phyloP scores from a whole-genome alignment of 768 basidiomycete genomes.

The Russula virescens region DNA sequence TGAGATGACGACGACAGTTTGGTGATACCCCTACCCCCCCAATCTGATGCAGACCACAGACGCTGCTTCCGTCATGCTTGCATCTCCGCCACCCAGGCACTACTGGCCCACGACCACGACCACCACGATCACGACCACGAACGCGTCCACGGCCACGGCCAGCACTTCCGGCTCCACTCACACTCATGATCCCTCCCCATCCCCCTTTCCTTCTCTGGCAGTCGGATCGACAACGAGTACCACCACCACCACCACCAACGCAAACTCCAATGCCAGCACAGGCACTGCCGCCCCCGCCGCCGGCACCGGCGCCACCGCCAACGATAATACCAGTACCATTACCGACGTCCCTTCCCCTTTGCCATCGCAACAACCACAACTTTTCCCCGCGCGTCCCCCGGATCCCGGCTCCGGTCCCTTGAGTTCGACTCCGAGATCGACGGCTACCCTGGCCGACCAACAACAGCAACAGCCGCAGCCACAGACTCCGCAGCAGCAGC shows the following conservation, averaged over 20 bases:
- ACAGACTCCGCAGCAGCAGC: too few species aligned
- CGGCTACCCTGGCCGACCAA: too few species aligned
- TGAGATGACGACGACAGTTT: too few species aligned
- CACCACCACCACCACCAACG: background rate
- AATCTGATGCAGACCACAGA: background rate
- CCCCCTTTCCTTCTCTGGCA: background rate
- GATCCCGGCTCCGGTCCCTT: background rate
- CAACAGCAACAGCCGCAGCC: background rate
- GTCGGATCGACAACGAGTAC: background rate
- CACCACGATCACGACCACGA: background rate
- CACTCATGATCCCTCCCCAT: background rate
- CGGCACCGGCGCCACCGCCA: too few species aligned
- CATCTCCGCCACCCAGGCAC: background rate
- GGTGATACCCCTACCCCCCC: too few species aligned
- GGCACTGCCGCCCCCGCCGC: too few species aligned
- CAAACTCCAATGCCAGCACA: background rate
- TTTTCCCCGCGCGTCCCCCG: background rate
- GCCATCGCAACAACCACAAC: background rate
- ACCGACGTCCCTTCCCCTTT: background rate
- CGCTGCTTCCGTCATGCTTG: background rate
- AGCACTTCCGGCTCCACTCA: too few species aligned
- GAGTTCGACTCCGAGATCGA: constrained; percentile 2
- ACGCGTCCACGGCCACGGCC: too few species aligned
- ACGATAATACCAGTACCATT: background rate
- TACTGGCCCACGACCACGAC: background rate